Evolutionary conservation across 2,329 filamentous ascomycete species (phyloP), one percentile per base, ranked within the genome.

Genomic region (Peltaster fructicola): DNA sequence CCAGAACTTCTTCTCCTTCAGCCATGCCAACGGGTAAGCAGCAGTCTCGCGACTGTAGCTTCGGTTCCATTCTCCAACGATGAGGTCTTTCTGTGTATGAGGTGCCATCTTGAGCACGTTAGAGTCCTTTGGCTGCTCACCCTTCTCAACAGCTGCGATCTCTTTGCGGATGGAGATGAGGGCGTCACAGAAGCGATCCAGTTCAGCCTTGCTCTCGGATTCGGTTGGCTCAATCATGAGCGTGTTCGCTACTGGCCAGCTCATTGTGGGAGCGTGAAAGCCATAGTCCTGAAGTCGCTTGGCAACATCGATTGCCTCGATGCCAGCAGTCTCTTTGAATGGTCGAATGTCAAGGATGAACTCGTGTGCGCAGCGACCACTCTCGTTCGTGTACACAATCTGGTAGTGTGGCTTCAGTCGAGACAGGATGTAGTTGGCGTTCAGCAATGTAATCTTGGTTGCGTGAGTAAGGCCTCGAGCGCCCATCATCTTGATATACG

Each of bases 191-290:
- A 93, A 93, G 12, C 85, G 74, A 52, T 93, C 85, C 2, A 95
- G 68, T 59, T 95, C 85, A 34, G 75, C 75, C 51, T 88, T 84
- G 53, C 69, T 79, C 60, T 95, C 85, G 8, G 75, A 84, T 56
- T 93, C 85, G 0, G 85, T 95, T 2, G 85, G 85, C 59, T 95
- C 85, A 37, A 95, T 91, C 85, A 95, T 95, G 21, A 95, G 68
- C 1, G 85, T 93, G 55, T 90, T 90, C 25, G 80, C 68, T 2
- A 95, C 82, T 2, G 85, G 85, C 79, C 80, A 93, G 48, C 73
- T 82, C 85, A 95, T 93, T 26, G 85, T 95, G 0, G 85, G 85
- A 1, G 84, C 79, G 53, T 95, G 85, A 68, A 95, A 95, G 20
- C 85, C 85, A 48, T 91, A 95, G 49, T 95, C 85, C 54, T 93